Percentiles rank a stretch among this genome's conserved stretches.
Evolutionary conservation across 345 rosid species (phyloP).

Genomic region (Ceriops decandra): DNA sequence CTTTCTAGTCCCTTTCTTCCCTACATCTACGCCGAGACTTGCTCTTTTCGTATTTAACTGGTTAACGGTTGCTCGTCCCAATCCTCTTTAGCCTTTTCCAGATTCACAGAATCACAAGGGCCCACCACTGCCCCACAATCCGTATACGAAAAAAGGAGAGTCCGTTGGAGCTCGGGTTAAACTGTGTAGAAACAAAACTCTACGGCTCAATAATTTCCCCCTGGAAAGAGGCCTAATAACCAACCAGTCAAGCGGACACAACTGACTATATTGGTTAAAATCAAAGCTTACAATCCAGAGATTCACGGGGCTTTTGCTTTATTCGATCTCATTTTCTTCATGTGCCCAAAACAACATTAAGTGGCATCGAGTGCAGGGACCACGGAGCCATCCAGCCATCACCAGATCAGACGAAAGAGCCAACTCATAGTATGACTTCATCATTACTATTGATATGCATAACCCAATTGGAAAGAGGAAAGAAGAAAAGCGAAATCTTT

Average conservation of each 20-base stretch:
- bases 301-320: not conserved
- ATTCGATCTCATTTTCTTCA: not conserved
- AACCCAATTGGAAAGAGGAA: constrained; percentile 3
- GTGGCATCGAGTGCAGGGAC: not conserved
- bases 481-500: not conserved
- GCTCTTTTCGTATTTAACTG: not conserved
- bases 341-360: not conserved
- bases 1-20: constrained; percentile 11
- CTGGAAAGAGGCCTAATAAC: too few species aligned
- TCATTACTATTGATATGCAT: constrained; percentile 20
- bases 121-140: constrained; percentile 7
- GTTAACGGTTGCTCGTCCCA: not conserved
- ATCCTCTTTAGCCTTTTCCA: not conserved
- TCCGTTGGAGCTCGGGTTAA: too few species aligned
- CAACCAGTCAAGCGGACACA: too few species aligned
- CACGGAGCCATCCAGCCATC: constrained; percentile 13
- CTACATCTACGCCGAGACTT: constrained; percentile 29
- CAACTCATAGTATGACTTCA: constrained; percentile 12
- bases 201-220: too few species aligned
- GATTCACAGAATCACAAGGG: constrained; percentile 10
- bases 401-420: constrained; percentile 18
- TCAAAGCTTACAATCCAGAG: too few species aligned
- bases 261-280: too few species aligned
- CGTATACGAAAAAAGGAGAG: too few species aligned
- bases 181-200: too few species aligned